Base-by-base conservation (phyloP, 805 yeast genomes). In the Suhomyces pyralidae region DNA sequence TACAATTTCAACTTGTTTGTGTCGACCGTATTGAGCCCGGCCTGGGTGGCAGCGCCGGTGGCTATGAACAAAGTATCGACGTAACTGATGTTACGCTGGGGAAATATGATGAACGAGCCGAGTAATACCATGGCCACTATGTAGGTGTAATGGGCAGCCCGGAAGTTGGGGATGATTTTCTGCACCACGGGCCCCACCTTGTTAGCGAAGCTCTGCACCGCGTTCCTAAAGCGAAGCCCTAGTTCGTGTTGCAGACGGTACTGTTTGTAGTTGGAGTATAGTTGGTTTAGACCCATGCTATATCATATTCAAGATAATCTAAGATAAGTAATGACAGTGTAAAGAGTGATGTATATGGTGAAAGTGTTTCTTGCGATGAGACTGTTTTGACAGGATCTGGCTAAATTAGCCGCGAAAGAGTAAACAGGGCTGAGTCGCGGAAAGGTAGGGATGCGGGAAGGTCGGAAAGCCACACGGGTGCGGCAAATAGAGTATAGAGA, bases 1-100 rank as follows among this genome's bases (percentile, higher is more conserved):
- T 86, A 93, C 45, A 88, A 66, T 0, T 77, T 69, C 52, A 92
- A 58, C 0, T 74, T 68, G 64, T 90, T 90, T 38, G 86, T 57
- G 60, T 90, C 82, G 22, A 89, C 75, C 0, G 97, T 86, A 65
- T 90, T 91, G 51, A 94, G 71, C 0, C 99, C 99, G 0, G 97
- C 96, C 64, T 93, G 97, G 1, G 98, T 90, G 1, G 86, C 71
- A 0, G 94, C 83, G 9, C 96, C 93, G 9, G 85, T 74, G 0
- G 91, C 80, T 51, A 89, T 73, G 66, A 93, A 89, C 32, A 94
- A 70, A 1, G 87, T 83, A 71, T 94, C 98, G 45, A 89, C 85
- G 66, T 93, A 94, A 7, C 62, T 50, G 38, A 80, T 63, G 62
- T 86, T 85, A 51, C 77, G 78, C n/a, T 79, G 78, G 0, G 97